Evolutionary conservation across 441 rosid species (phyloP).

Genomic region (Geranium incanum): DNA sequence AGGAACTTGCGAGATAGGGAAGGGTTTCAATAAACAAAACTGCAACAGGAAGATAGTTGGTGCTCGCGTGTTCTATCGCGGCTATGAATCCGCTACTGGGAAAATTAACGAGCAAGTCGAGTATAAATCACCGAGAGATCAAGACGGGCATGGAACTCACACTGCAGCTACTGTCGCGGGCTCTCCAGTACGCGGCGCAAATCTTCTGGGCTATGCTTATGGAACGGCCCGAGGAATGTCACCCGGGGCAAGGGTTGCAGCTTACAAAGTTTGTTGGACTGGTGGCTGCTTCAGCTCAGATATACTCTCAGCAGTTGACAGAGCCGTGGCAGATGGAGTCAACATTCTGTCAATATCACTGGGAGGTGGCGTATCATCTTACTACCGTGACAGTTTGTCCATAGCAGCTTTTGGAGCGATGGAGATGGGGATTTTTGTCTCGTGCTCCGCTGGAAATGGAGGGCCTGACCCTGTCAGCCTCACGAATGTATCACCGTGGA

Average conservation of each 20-base stretch:
- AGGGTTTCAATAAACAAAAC: slow-evolving; percentile 37
- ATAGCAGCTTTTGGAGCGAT: slow-evolving; percentile 66
- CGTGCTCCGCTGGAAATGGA: slow-evolving; percentile 62
- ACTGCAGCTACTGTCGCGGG: slow-evolving; percentile 68
- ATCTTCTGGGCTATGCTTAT: slow-evolving; percentile 51
- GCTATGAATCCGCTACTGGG: slow-evolving; percentile 63
- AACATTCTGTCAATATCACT: slow-evolving; percentile 53
- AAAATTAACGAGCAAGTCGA: slow-evolving; percentile 51
- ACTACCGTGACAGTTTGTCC: slow-evolving; percentile 49
- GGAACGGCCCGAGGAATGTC: slow-evolving; percentile 72
- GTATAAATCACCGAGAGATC: slow-evolving; percentile 54
- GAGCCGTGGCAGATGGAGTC: slow-evolving; percentile 66
- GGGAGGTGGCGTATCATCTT: slow-evolving; percentile 61
- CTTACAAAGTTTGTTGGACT: slow-evolving; percentile 63
- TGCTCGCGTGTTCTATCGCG: slow-evolving; percentile 51
- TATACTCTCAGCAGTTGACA: slow-evolving; percentile 55
- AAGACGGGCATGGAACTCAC: slow-evolving; percentile 67
- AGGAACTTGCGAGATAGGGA: slow-evolving; percentile 55
- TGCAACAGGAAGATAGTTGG: slow-evolving; percentile 61
- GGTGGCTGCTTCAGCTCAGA: slow-evolving; percentile 78
- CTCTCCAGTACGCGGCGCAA: slow-evolving; percentile 49
- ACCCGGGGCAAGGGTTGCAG: slow-evolving; percentile 55
- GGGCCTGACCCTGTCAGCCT: slow-evolving; percentile 64
- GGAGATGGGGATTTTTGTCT: slow-evolving; percentile 68
- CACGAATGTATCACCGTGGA: slow-evolving; percentile 66